Evolutionary conservation across 2,329 filamentous ascomycete genomes (phyloP).

Genomic region (Lasiodiplodia gonubiensis): DNA sequence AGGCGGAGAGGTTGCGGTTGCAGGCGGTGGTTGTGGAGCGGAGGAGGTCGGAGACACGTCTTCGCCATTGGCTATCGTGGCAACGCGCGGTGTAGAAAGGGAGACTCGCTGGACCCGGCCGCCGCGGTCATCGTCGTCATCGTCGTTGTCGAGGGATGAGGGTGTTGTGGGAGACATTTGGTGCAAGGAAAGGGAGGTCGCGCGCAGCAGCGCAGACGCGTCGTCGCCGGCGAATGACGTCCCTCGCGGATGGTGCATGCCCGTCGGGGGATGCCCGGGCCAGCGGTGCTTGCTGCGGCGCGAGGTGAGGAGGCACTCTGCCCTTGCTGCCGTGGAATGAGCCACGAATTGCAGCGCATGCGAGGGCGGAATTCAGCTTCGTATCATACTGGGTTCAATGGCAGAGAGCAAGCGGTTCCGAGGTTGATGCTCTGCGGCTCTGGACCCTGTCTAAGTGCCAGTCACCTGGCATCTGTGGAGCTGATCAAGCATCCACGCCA

Average conservation of each 20-base stretch:
- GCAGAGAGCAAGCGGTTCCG: neutral
- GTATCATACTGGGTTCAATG: neutral
- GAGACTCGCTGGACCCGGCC: neutral
- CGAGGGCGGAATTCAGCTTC: neutral
- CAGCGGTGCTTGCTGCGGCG: neutral
- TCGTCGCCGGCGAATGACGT: neutral
- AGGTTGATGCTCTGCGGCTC: neutral
- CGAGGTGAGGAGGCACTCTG: neutral
- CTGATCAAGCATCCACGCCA: neutral
- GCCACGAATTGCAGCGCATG: neutral
- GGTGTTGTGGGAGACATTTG: constrained; percentile 2
- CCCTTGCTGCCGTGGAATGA: too few relatives aligned
- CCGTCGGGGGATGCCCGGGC: neutral
- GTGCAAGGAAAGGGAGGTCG: neutral
- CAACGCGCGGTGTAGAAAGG: neutral
- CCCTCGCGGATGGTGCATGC: neutral
- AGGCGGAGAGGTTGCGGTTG: neutral
- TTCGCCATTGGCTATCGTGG: neutral
- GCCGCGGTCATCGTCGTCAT: neutral
- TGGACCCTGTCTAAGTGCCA: neutral
- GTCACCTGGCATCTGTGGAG: neutral
- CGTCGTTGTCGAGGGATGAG: neutral
- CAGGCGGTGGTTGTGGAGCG: neutral
- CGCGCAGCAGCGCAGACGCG: neutral
- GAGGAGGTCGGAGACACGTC: constrained; percentile 2